Conservation (phyloP, 495 filamentous ascomycete species). For the Penicillium desertorum region DNA sequence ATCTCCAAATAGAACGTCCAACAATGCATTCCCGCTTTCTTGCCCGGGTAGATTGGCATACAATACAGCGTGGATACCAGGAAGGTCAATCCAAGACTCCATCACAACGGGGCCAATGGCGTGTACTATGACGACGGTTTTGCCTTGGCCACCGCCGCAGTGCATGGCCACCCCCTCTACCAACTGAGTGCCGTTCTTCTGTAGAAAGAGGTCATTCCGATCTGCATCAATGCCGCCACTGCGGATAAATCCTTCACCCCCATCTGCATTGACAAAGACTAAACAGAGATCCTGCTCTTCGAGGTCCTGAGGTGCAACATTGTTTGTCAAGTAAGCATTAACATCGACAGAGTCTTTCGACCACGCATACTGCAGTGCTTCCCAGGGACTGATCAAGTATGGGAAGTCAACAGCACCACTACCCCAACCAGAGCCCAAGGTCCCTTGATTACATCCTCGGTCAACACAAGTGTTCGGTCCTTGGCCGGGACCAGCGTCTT, state of each 20-base stretch:
- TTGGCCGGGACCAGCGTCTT: constrained; percentile 69
- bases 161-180: constrained; percentile 66
- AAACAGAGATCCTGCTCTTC: constrained; percentile 63
- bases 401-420: constrained; percentile 87
- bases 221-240: constrained; percentile 70
- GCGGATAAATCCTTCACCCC: constrained; percentile 64
- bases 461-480: constrained; percentile 78
- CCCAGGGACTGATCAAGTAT: constrained; percentile 69
- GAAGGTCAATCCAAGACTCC: constrained; percentile 80
- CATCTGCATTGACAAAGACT: constrained; percentile 62
- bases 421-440: constrained; percentile 85
- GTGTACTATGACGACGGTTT: constrained; percentile 84
- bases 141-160: constrained; percentile 66
- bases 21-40: constrained; percentile 83
- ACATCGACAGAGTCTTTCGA: constrained; percentile 58
- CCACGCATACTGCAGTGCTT: constrained; percentile 64
- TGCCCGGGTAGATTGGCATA: constrained; percentile 88
- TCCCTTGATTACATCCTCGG: constrained; percentile 78
- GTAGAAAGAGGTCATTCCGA: constrained; percentile 74
- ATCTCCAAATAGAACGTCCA: constrained; percentile 81
- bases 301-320: constrained; percentile 38
- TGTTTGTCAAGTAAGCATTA: constrained; percentile 61
- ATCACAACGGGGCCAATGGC: constrained; percentile 83
- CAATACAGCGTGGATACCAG: constrained; percentile 76
- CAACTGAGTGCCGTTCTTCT: constrained; percentile 75